Base-by-base conservation (phyloP, 192 early-diverging fungal genomes). In the Coemansia sp. region DNA sequence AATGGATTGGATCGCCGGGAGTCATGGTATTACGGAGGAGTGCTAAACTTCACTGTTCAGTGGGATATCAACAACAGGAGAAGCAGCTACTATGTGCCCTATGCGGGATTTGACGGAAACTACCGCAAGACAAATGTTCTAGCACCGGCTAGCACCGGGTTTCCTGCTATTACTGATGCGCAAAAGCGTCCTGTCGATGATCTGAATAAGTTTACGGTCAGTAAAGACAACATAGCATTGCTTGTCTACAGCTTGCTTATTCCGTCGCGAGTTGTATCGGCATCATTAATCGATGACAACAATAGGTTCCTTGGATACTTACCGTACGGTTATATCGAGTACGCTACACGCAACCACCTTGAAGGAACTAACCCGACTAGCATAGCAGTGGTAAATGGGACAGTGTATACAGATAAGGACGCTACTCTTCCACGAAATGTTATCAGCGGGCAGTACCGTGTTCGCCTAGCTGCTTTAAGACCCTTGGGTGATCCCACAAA, bases 11-110 rank as follows among this genome's bases (percentile, higher is more conserved):
- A 55, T 5, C 67, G 76, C 30, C 62, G 38, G 0, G 80, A 77
- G n/a, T 64, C 66, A 16, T 85, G 84, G 84, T 78, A 82, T 63
- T 85, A 82, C 33, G 76, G 84, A 38, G 84, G 84, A 0, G 81
- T 71, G 38, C 24, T 79, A 34, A 61, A 71, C 45, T 69, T 83
- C 53, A 74, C 55, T 18, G 21, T 73, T 8, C 43, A 38, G 16
- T 76, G 70, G 74, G 68, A 71, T 0, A 44, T 60, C 20, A 68
- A 61, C 7, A 39, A 6, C 6, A 18, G 10, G 0, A 21, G 9
- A 9, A 56, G 20, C 2, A 63, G 34, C 34, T 52, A 68, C 34
- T 60, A 59, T n/a, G 63, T 85, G 34, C 84, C 84, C 0, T 85
- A 82, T 68, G 63, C 66, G 0, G 84, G 84, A 0, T 79, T 58